Evolutionary conservation across 345 rosid species (phyloP), one percentile per base, ranked within the genome.

Genomic region (Geranium brycei): DNA sequence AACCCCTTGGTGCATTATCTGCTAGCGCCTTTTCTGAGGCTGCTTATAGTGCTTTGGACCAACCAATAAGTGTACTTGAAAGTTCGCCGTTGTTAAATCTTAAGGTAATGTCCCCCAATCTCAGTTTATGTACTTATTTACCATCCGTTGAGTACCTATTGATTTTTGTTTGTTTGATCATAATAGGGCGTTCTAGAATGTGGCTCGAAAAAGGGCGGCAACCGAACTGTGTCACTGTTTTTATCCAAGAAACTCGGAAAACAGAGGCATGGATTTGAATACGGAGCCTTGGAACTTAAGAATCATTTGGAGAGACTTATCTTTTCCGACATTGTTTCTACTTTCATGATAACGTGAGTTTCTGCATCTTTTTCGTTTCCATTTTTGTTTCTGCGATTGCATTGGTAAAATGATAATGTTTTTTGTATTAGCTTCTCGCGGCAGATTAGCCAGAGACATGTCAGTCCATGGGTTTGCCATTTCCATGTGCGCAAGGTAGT

Each of bases 41-140:
- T 51, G 97, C 99, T 31, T 93, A 93, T 69, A 85, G 99, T 71
- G 95, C 99, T 51, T 72, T 93, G 55, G 99, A 93, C 74, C 97
- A 93, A 56, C 99, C 99, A 2, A 66, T 93, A 31, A 90, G 97
- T 78, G 79, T 86, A 63, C 92, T 90, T 57, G 91, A 88, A 81
- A 79, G 81, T 69, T 85, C 91, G 23, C 95, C 95, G 0, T 61
- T 88, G 56, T 77, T 88, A 41, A 88, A 85, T 69, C 76, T 88
- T 3, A 88, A 85, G 95, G 95, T 85, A 31, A 76, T 69, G 66
- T 69, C 71, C 62, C 79, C 71, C 71, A 35, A 7, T 35, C 41
- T 35, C 41, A 4, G 2, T 19, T 59, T 3, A n/a, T 31, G 14
- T 59, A 14, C 41, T 4, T 19, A 59, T 59, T 13, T 15, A 59